Percentiles rank a stretch among this genome's conserved stretches.
phyloP scores from a whole-genome alignment of 352 stramenopile species.

The Globisporangium spinosum region DNA sequence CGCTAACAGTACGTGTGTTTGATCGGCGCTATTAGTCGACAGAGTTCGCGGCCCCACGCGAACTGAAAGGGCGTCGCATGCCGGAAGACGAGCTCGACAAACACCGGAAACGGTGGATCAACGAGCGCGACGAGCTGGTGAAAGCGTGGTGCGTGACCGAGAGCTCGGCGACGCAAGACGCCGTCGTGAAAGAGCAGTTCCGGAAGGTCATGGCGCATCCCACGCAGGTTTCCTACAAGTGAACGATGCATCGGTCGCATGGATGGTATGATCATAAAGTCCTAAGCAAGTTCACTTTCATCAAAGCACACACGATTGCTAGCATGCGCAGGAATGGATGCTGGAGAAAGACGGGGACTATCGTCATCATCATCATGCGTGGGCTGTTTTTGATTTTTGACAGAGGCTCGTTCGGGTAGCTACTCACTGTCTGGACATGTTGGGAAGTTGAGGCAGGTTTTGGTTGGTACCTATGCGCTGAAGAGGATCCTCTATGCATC shows the following conservation, averaged over 20 bases:
- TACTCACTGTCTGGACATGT: neutral
- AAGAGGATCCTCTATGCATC: conserved; percentile 24
- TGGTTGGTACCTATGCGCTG: neutral
- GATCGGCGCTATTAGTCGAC: conserved; percentile 26
- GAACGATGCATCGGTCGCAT: conserved; percentile 7
- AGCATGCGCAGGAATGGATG: neutral
- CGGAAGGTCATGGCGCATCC: conserved; percentile 59
- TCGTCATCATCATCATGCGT: neutral
- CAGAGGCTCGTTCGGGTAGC: neutral
- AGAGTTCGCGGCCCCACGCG: conserved; percentile 60
- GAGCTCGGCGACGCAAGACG: conserved; percentile 38
- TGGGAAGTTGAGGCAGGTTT: neutral
- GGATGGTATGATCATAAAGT: neutral
- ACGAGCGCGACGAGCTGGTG: conserved; percentile 48
- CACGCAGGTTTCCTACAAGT: conserved; percentile 49
- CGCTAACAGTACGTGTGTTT: neutral
- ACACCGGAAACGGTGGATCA: conserved; percentile 60
- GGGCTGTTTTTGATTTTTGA: neutral
- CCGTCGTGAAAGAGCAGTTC: conserved; percentile 44
- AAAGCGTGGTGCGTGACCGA: conserved; percentile 62
- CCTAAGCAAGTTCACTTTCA: neutral
- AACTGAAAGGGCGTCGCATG: conserved; percentile 48
- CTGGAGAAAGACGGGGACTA: neutral
- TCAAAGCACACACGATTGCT: neutral
- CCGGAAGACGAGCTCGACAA: conserved; percentile 46